Percentiles rank a stretch among this genome's conserved stretches.
Evolutionary conservation across 164 flowering plant genomes (phyloP).

Genomic region (Tinospora cordifolia): DNA sequence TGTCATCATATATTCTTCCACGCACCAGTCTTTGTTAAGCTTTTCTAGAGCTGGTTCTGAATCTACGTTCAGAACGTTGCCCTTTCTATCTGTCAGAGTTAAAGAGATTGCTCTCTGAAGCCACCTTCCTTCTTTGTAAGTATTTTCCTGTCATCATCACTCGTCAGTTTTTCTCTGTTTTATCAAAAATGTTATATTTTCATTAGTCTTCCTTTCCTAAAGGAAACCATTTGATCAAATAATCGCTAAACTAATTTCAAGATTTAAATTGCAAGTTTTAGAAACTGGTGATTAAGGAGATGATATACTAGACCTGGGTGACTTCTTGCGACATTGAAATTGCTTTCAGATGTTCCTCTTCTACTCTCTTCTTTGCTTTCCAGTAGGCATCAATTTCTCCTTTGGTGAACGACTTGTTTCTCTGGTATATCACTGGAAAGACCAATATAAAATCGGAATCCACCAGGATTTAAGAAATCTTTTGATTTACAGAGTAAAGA

Average conservation of each 20-base stretch:
- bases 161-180: neutral
- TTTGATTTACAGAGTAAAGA: neutral
- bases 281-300: neutral
- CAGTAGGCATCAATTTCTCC: constrained; percentile 69
- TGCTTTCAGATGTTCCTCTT: constrained; percentile 51
- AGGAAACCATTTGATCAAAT: too few relatives aligned
- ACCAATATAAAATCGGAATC: constrained; percentile 1
- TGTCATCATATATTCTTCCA: too few relatives aligned
- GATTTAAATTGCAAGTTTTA: too few relatives aligned
- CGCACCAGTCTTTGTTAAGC: constrained; percentile 43
- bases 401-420: constrained; percentile 65
- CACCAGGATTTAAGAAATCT: neutral
- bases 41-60: constrained; percentile 24
- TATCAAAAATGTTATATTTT: neutral
- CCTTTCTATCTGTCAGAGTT: constrained; percentile 23
- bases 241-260: too few relatives aligned
- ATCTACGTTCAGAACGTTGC: constrained; percentile 13
- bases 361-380: constrained; percentile 51
- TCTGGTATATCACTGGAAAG: constrained; percentile 36
- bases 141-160: constrained; percentile 19
- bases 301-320: constrained; percentile 14
- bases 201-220: too few relatives aligned
- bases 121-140: constrained; percentile 8
- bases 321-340: constrained; percentile 21
- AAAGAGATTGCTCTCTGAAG: constrained; percentile 35